Conservation (phyloP, 768 basidiomycete species). For the Tricholoma matsutake region DNA sequence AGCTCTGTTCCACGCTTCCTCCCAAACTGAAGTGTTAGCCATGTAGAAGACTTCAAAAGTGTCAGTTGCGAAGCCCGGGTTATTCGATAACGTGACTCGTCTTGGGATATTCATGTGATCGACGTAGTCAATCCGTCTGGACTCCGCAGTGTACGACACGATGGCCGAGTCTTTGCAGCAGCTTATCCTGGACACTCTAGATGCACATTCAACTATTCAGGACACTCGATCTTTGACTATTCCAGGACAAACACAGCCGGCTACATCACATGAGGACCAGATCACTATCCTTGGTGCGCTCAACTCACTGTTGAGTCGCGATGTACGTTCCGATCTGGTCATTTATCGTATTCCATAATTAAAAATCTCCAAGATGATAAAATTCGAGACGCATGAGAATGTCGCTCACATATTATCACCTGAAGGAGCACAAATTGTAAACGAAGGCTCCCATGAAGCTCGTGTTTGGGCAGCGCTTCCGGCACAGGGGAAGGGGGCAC, state of each 20-base stretch:
- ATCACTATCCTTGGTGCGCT: constrained; percentile 83
- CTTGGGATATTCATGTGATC: constrained; percentile 9
- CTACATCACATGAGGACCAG: constrained; percentile 73
- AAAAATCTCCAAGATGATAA: constrained; percentile 65
- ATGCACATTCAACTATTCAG: constrained; percentile 48
- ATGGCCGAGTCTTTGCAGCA: constrained; percentile 84
- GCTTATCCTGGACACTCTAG: constrained; percentile 71
- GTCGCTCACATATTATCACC: constrained; percentile 70
- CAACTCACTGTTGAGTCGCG: constrained; percentile 84
- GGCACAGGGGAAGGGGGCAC: constrained; percentile 60
- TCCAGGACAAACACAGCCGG: constrained; percentile 57
- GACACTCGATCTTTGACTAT: constrained; percentile 70
- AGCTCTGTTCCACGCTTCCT: constrained; percentile 62
- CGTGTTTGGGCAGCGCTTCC: constrained; percentile 89
- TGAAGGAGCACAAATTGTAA: constrained; percentile 79
- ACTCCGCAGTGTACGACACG: constrained; percentile 6
- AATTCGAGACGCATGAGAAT: constrained; percentile 74
- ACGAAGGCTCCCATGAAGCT: constrained; percentile 90
- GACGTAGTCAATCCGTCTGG: constrained; percentile 14
- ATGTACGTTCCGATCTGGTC: constrained; percentile 47
- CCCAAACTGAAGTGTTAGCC: constrained; percentile 38
- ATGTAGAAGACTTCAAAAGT: constrained; percentile 10
- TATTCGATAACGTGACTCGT: neutral
- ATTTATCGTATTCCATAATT: constrained; percentile 1
- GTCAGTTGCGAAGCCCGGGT: too few species aligned